Percentiles rank a stretch among this genome's conserved stretches.
These are phyloP conservation scores for Eucalyptus sp. DNA, from an alignment of 345 rosid species.

Conservation along the genomic window DNA sequence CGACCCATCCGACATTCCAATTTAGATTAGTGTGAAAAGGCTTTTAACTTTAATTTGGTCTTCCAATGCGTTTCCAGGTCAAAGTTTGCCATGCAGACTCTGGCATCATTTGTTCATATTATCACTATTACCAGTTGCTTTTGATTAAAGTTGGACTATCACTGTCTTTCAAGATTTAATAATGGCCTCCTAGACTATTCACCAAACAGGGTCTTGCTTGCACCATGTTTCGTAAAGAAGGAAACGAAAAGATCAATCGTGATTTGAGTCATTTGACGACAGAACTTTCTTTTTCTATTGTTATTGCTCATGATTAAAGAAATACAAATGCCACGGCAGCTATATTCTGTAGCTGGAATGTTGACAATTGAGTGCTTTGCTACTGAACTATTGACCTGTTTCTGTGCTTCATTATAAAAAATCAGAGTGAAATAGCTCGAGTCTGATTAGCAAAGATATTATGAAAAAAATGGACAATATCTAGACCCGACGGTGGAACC, in stretches of 20 bases:
- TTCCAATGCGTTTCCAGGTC: neutral
- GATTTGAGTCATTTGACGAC: neutral
- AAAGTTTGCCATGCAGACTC: neutral
- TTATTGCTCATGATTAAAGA: neutral
- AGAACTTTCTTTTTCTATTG: neutral
- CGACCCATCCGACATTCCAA: rapidly evolving
- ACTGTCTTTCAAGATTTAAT: neutral
- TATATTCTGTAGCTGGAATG: neutral
- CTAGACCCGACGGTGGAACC: neutral
- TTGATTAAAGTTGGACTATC: neutral
- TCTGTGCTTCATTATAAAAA: neutral
- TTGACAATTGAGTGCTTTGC: neutral
- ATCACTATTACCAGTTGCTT: neutral
- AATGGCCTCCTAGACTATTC: neutral
- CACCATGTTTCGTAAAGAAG: neutral
- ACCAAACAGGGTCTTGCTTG: neutral
- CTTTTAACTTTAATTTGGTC: neutral
- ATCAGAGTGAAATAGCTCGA: neutral
- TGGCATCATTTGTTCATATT: neutral
- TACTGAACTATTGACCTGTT: neutral
- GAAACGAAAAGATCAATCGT: neutral
- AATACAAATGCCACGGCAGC: neutral
- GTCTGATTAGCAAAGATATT: neutral
- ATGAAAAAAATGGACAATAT: neutral
- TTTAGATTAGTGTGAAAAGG: neutral